Evolutionary conservation across 2,329 filamentous ascomycete genomes (phyloP).

Genomic region (Fonsecaea pugnacius): DNA sequence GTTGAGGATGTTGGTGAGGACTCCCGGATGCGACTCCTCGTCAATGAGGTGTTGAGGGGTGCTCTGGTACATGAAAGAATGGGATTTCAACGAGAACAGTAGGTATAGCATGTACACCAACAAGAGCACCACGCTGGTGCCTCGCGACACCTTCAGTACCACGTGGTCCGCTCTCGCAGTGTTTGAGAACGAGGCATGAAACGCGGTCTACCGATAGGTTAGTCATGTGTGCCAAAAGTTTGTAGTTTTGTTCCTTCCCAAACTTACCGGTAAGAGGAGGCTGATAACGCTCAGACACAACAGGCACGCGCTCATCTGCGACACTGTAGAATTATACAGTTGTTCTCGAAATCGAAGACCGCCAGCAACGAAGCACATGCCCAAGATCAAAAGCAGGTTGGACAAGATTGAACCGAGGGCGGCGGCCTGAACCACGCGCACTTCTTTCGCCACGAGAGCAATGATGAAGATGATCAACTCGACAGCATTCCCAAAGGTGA

Average conservation of each 20-base stretch:
- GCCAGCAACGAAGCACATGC: conserved; percentile 88
- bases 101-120: conserved; percentile 83
- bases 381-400: conserved; percentile 84
- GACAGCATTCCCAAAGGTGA: conserved; percentile 78
- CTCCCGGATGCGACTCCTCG: conserved; percentile 83
- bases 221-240: background rate
- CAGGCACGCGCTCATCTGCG: conserved; percentile 93
- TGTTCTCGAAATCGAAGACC: conserved; percentile 87
- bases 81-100: conserved; percentile 88
- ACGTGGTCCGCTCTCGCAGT: conserved; percentile 65
- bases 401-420: conserved; percentile 86
- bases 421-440: conserved; percentile 89
- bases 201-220: conserved; percentile 64
- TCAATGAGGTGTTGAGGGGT: conserved; percentile 92
- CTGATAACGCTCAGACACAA: conserved; percentile 90
- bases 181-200: conserved; percentile 82
- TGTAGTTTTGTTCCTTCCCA: no score
- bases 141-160: conserved; percentile 83
- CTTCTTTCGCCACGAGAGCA: conserved; percentile 78
- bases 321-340: conserved; percentile 94
- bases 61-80: conserved; percentile 88
- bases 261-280: conserved; percentile 68
- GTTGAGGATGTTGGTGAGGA: conserved; percentile 80
- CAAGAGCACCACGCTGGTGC: conserved; percentile 82
- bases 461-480: conserved; percentile 83